These are phyloP conservation scores for Westerdykella sp. DNA, from an alignment of 2,329 filamentous ascomycete species.

Conservation along the genomic window DNA sequence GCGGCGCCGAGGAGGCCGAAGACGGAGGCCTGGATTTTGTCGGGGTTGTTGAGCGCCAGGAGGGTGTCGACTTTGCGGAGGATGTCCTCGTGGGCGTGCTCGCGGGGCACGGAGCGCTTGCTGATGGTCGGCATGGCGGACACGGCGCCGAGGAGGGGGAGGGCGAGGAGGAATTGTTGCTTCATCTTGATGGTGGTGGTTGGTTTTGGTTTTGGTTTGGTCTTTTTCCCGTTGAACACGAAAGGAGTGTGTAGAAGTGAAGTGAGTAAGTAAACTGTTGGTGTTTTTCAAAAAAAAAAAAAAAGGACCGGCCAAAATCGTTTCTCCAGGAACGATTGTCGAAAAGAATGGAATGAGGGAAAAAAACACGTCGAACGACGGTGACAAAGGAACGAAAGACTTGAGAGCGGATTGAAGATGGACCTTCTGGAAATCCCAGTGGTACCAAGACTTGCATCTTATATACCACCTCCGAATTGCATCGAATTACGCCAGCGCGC, in stretches of 20 bases:
- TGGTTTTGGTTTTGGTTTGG: slow-evolving; percentile 1
- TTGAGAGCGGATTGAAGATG: slow-evolving; percentile 11
- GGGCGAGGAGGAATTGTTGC: slow-evolving; percentile 23
- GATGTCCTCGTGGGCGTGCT: slow-evolving; percentile 51
- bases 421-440: slow-evolving; percentile 4
- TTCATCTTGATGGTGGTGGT: slow-evolving; percentile 31
- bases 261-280: slow-evolving; percentile 4
- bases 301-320: slow-evolving; percentile 32
- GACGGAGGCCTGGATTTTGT: slow-evolving; percentile 44
- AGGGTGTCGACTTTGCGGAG: slow-evolving; percentile 42
- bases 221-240: slow-evolving; percentile 1
- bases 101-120: slow-evolving; percentile 52
- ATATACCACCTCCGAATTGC: slow-evolving; percentile 21
- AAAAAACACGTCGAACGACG: slow-evolving; percentile 4
- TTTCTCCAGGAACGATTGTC: slow-evolving; percentile 33
- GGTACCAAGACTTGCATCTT: slow-evolving; percentile 18
- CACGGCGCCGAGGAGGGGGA: slow-evolving; percentile 26
- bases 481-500: no score
- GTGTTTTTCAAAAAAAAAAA: slow-evolving; percentile 11
- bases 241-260: slow-evolving; percentile 3
- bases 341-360: slow-evolving; percentile 25
- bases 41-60: slow-evolving; percentile 45
- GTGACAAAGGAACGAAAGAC: slow-evolving; percentile 21
- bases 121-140: slow-evolving; percentile 19
- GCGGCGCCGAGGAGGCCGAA: slow-evolving; percentile 51